These are phyloP conservation scores for Claviceps sp. DNA, from an alignment of 2,329 filamentous ascomycete species.

Conservation along the genomic window DNA sequence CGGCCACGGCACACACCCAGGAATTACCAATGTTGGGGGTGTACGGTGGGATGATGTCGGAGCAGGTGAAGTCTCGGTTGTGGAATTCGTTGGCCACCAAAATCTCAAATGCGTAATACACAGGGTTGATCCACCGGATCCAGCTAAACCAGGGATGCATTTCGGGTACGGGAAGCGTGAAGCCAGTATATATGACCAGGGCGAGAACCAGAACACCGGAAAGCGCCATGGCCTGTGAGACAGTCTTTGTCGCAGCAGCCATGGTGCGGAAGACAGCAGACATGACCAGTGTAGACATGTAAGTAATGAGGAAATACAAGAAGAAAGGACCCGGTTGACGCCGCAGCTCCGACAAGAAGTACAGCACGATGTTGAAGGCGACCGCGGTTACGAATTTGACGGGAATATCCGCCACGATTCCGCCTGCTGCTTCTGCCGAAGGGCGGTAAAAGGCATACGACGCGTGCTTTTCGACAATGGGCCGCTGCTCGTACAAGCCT, in stretches of 20 bases:
- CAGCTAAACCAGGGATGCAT: conserved; percentile 65
- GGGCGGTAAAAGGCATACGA: conserved; percentile 40
- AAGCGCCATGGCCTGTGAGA: conserved; percentile 42
- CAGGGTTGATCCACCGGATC: conserved; percentile 63
- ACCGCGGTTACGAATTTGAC: conserved; percentile 39
- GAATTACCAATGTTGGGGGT: conserved; percentile 27
- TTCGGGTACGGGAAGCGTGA: conserved; percentile 34
- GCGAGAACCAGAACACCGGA: conserved; percentile 44
- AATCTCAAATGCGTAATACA: conserved; percentile 62
- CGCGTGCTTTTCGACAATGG: conserved; percentile 35
- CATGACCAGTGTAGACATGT: conserved; percentile 57
- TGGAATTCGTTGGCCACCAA: conserved; percentile 63
- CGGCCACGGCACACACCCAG: conserved; percentile 40
- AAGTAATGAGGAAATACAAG: conserved; percentile 59
- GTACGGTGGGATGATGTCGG: conserved; percentile 33
- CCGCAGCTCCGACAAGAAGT: conserved; percentile 40
- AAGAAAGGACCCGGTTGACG: conserved; percentile 59
- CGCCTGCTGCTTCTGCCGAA: conserved; percentile 38
- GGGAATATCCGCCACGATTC: conserved; percentile 41
- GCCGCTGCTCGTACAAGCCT: conserved; percentile 29
- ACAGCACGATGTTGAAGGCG: conserved; percentile 42
- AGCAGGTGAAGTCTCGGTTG: conserved; percentile 42
- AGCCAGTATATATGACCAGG: conserved; percentile 48
- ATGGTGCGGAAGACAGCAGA: conserved; percentile 64
- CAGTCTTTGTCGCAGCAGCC: conserved; percentile 54